phyloP scores from a whole-genome alignment of 2,329 filamentous ascomycete species.

The Botrytis paeoniae region DNA sequence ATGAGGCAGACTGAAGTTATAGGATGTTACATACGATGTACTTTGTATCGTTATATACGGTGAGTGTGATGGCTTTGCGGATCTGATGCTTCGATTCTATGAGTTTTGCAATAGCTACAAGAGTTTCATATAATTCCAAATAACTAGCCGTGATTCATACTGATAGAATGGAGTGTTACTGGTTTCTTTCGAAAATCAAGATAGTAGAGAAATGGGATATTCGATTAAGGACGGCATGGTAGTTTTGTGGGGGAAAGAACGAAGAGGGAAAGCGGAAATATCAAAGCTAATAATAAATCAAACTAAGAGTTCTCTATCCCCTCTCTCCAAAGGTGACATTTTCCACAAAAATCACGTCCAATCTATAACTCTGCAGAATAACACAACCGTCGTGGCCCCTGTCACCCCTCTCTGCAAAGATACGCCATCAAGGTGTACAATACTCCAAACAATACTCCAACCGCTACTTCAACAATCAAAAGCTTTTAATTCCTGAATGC shows the following conservation, averaged over 20 bases:
- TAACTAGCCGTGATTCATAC: background rate
- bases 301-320: background rate
- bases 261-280: background rate
- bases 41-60: too few species aligned
- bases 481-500: too few species aligned
- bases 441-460: too few species aligned
- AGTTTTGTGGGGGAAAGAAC: background rate
- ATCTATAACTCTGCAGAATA: background rate
- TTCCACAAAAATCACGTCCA: rapidly evolving
- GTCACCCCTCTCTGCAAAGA: background rate
- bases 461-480: too few species aligned
- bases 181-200: background rate
- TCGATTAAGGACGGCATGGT: background rate
- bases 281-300: background rate
- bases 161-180: background rate
- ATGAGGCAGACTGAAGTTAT: too few species aligned
- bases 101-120: background rate
- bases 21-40: too few species aligned
- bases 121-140: background rate
- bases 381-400: background rate
- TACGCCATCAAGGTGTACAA: too few species aligned
- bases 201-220: background rate
- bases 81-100: background rate
- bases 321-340: background rate
- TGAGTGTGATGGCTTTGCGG: too few species aligned